Evolutionary conservation across 805 yeast genomes (phyloP).

Genomic region (Debaryomyces prosopidis): DNA sequence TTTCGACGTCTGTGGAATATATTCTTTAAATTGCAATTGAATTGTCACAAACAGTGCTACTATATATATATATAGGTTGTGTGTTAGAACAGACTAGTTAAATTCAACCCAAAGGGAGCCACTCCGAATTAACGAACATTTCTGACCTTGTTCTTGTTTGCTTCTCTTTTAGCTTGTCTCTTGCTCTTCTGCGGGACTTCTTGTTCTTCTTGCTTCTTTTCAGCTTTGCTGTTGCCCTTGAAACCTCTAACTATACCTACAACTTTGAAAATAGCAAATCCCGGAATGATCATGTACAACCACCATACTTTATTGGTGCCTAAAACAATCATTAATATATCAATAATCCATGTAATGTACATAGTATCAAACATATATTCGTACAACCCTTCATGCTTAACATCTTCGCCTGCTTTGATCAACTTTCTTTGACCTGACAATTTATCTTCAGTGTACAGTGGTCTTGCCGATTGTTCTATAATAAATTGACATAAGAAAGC

Average conservation of each 20-base stretch:
- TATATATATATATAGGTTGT: too few relatives aligned
- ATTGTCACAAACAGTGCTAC: too few relatives aligned
- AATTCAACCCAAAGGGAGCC: too few relatives aligned
- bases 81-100: too few relatives aligned
- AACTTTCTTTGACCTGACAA: slow-evolving; percentile 36
- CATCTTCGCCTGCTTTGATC: slow-evolving; percentile 58
- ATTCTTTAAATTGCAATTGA: too few relatives aligned
- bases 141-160: slow-evolving; percentile 24
- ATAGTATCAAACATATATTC: slow-evolving; percentile 73
- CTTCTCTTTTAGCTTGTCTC: slow-evolving; percentile 27
- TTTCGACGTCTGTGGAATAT: too few relatives aligned
- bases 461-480: slow-evolving; percentile 63
- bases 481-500: slow-evolving; percentile 47
- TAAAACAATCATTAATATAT: slow-evolving; percentile 50
- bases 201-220: slow-evolving; percentile 2
- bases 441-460: slow-evolving; percentile 43
- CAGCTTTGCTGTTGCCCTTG: slow-evolving; percentile 5
- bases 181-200: slow-evolving; percentile 19
- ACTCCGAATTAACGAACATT: background rate
- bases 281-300: slow-evolving; percentile 52
- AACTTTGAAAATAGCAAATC: slow-evolving; percentile 49
- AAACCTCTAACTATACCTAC: slow-evolving; percentile 34
- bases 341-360: slow-evolving; percentile 62
- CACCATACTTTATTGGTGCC: slow-evolving; percentile 67
- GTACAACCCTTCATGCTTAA: slow-evolving; percentile 61